Percentiles rank a stretch among this genome's conserved stretches.
phyloP scores from a whole-genome alignment of 2,329 filamentous ascomycete genomes.

The Fusarium zealandicum region DNA sequence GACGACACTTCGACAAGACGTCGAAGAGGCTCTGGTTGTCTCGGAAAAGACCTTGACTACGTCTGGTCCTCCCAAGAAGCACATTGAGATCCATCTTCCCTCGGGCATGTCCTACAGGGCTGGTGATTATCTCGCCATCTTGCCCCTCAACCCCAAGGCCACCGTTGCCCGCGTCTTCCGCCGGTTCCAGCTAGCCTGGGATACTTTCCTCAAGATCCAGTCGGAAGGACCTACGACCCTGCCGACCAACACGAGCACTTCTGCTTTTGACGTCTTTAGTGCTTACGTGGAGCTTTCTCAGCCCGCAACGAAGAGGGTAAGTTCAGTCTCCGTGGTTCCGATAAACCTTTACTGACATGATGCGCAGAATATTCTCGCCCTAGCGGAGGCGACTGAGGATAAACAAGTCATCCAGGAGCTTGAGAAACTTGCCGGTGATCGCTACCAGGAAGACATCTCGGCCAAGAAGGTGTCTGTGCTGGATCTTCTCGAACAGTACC shows the following conservation, averaged over 20 bases:
- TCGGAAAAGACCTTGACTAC: conserved; percentile 32
- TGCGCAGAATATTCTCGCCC: conserved; percentile 47
- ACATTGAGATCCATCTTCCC: conserved; percentile 73
- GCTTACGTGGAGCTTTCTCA: conserved; percentile 78
- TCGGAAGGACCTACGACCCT: conserved; percentile 60
- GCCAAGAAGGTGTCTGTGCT: conserved; percentile 69
- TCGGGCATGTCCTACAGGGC: conserved; percentile 70
- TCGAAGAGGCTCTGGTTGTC: conserved; percentile 36
- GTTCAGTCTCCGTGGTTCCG: conserved; percentile 12
- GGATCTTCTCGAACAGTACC: conserved; percentile 72
- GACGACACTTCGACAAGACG: conserved; percentile 37
- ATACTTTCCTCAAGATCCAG: conserved; percentile 68
- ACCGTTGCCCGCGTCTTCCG: conserved; percentile 69
- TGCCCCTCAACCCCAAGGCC: conserved; percentile 72
- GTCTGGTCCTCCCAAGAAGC: conserved; percentile 58
- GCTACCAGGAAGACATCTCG: conserved; percentile 57
- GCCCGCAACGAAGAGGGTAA: conserved; percentile 72
- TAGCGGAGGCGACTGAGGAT: conserved; percentile 59
- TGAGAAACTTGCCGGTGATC: conserved; percentile 53
- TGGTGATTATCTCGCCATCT: conserved; percentile 78
- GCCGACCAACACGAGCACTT: conserved; percentile 63
- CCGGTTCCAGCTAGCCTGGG: conserved; percentile 72
- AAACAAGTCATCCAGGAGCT: conserved; percentile 54
- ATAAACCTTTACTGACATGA: conserved; percentile 16
- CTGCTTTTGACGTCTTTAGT: conserved; percentile 68